Evolutionary conservation across 192 early-diverging fungal genomes (phyloP).

Genomic region (Powellomyces hirtus): DNA sequence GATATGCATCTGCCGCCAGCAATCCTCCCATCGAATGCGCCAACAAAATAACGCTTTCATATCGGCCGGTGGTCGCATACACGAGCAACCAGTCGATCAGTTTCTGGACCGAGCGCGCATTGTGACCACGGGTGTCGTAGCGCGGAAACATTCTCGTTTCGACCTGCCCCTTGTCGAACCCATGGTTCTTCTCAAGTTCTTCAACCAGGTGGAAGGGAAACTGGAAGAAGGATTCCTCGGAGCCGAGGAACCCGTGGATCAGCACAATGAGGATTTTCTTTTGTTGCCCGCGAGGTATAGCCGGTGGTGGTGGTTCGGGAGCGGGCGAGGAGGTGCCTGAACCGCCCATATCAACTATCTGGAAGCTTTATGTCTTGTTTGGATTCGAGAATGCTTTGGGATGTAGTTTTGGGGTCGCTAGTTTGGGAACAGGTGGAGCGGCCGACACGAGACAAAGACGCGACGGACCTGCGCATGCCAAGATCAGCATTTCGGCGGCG

Average conservation of each 20-base stretch:
- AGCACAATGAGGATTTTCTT: constrained; percentile 38
- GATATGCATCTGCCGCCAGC: constrained; percentile 40
- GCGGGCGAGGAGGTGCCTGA: too few relatives aligned
- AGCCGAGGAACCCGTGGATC: constrained; percentile 55
- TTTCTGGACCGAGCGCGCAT: constrained; percentile 17
- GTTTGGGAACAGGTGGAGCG: too few relatives aligned
- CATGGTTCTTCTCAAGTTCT: not conserved
- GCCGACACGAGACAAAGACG: too few relatives aligned
- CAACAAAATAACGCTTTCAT: constrained; percentile 40
- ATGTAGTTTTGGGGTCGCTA: too few relatives aligned
- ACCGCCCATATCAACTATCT: too few relatives aligned
- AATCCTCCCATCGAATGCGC: constrained; percentile 54
- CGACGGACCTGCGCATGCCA: too few relatives aligned
- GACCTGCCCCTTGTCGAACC: not conserved
- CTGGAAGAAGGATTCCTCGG: constrained; percentile 37
- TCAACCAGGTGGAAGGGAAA: constrained; percentile 37
- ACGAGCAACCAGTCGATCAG: constrained; percentile 35
- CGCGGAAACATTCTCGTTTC: constrained; percentile 31
- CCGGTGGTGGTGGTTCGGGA: constrained; percentile 7
- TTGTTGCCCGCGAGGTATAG: constrained; percentile 4
- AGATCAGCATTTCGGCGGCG: too few relatives aligned
- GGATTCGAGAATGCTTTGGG: too few relatives aligned
- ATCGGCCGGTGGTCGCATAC: constrained; percentile 29
- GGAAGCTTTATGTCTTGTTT: too few relatives aligned
- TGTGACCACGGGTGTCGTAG: constrained; percentile 44